These are phyloP conservation scores for Vitellaria paradoxa DNA, from an alignment of 179 eudicot species.

Conservation along the genomic window DNA sequence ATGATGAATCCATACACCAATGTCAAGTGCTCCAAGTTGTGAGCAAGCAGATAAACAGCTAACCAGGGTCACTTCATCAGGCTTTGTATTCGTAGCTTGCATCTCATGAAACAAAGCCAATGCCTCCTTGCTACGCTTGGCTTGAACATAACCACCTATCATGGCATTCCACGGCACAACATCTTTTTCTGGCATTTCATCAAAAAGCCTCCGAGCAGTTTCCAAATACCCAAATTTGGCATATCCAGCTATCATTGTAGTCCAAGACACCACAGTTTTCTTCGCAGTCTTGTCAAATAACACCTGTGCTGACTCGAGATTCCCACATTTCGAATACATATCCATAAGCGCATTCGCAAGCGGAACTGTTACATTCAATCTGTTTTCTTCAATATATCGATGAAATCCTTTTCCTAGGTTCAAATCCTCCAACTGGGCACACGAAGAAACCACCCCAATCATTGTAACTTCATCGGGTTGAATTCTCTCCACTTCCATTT, in stretches of 20 bases:
- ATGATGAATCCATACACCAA: constrained; percentile 74
- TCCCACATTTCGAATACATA: constrained; percentile 82
- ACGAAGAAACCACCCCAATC: constrained; percentile 64
- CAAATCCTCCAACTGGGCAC: constrained; percentile 66
- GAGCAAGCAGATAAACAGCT: constrained; percentile 74
- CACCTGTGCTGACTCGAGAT: constrained; percentile 47
- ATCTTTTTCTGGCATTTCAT: constrained; percentile 59
- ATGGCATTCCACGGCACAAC: constrained; percentile 79
- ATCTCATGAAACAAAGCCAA: constrained; percentile 64
- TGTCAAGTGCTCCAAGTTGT: constrained; percentile 80
- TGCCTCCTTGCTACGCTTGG: constrained; percentile 59
- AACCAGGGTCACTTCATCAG: constrained; percentile 80
- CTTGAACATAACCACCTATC: constrained; percentile 81
- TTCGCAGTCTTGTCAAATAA: constrained; percentile 58
- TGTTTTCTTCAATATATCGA: constrained; percentile 27
- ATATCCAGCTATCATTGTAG: constrained; percentile 73
- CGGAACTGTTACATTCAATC: constrained; percentile 40
- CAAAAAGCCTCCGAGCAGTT: constrained; percentile 56
- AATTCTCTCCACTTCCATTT: constrained; percentile 52
- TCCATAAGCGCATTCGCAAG: constrained; percentile 74
- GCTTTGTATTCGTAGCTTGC: constrained; percentile 48
- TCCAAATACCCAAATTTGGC: constrained; percentile 57
- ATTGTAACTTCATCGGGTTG: constrained; percentile 75
- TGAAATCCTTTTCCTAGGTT: constrained; percentile 56
- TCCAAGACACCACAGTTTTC: constrained; percentile 74